Conservation (phyloP, 176 grass and related monocot species). For the Urochloa ruziziensis region DNA sequence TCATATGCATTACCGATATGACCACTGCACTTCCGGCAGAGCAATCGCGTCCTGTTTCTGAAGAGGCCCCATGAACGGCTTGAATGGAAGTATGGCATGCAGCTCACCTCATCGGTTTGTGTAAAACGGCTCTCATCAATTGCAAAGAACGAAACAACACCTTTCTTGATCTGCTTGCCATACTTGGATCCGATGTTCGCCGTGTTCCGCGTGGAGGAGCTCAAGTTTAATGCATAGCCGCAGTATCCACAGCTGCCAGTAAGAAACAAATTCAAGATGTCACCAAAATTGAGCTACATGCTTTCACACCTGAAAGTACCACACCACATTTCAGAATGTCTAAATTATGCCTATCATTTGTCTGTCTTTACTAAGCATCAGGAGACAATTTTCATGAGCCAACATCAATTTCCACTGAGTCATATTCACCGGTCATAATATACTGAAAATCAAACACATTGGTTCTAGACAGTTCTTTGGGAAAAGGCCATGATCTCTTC, state of each 20-base stretch:
- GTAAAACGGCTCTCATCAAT: slow-evolving; percentile 64
- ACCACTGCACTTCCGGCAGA: slow-evolving; percentile 58
- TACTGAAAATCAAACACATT: neutral
- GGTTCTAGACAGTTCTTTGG: neutral
- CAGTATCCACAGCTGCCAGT: slow-evolving; percentile 56
- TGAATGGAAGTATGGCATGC: slow-evolving; percentile 56
- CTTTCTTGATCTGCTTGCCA: slow-evolving; percentile 73
- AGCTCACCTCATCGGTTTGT: slow-evolving; percentile 54
- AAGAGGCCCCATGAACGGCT: slow-evolving; percentile 58
- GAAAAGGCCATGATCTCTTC: neutral
- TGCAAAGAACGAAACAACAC: slow-evolving; percentile 48
- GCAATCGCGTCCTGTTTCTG: slow-evolving; percentile 41
- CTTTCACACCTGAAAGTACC: neutral
- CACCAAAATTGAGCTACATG: neutral
- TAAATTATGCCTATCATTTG: neutral
- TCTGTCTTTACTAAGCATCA: neutral
- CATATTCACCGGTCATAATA: neutral
- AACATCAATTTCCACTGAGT: neutral
- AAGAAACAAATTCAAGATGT: neutral
- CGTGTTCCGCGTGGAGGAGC: slow-evolving; percentile 63
- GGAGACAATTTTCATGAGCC: neutral
- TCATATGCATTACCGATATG: slow-evolving; percentile 54
- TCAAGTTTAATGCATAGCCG: slow-evolving; percentile 62
- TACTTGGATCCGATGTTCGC: slow-evolving; percentile 63
- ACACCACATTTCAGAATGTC: neutral